Evolutionary conservation across 495 filamentous ascomycete species (phyloP).

Genomic region (Opeltia flavorubescens): DNA sequence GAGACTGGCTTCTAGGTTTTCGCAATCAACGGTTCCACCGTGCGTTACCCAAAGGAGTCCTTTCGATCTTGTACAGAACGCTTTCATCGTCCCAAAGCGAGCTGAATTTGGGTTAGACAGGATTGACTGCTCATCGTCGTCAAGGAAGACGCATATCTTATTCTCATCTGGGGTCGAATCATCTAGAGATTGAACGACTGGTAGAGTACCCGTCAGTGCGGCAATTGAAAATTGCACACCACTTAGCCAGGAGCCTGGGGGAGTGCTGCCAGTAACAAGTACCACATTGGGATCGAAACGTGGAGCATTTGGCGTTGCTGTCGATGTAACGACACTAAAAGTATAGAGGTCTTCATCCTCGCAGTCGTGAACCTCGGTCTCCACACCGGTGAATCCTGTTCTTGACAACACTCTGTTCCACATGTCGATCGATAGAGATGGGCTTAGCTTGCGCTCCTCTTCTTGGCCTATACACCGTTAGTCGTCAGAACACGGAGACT

Average conservation of each 20-base stretch:
- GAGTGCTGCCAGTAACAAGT: too few species aligned
- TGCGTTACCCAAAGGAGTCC: neutral
- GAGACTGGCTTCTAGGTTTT: neutral
- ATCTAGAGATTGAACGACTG: too few species aligned
- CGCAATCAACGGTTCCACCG: neutral
- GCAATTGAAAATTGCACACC: too few species aligned
- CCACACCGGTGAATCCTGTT: constrained; percentile 4
- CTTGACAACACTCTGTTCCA: constrained; percentile 2
- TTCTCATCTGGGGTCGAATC: too few species aligned
- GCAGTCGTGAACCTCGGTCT: constrained; percentile 5
- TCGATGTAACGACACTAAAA: neutral
- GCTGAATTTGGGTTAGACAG: neutral
- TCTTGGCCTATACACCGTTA: neutral
- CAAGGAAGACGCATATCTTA: too few species aligned
- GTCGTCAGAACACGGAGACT: neutral
- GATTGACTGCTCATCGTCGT: neutral
- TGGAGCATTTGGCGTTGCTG: too few species aligned
- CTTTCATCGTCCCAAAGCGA: neutral
- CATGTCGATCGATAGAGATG: neutral
- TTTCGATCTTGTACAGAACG: neutral
- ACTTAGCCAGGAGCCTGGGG: too few species aligned
- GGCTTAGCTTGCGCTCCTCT: neutral
- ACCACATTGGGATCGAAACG: too few species aligned
- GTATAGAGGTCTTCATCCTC: neutral
- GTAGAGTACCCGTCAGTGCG: too few species aligned